A percentile compares a stretch with the other conserved stretches of the same genome.
Conservation (phyloP, 1,139 yeast genomes). For the Debaryomyces sp. region DNA sequence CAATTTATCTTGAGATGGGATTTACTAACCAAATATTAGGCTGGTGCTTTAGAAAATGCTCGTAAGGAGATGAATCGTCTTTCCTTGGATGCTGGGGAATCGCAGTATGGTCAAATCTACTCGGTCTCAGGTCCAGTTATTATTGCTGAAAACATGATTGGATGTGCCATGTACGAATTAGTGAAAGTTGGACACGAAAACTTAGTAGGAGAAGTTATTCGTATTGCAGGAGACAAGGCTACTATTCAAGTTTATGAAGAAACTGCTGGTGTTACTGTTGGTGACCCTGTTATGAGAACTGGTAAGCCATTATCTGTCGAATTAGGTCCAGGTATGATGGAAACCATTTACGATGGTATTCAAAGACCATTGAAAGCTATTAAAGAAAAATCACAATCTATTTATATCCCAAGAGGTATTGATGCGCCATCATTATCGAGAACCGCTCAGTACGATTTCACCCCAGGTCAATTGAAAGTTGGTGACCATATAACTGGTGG, state of each 20-base stretch:
- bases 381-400: conserved; percentile 81
- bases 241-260: conserved; percentile 99
- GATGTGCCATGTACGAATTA: conserved; percentile 99
- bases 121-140: conserved; percentile 98
- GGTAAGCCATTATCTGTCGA: conserved; percentile 98
- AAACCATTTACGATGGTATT: conserved; percentile 98
- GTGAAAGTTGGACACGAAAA: conserved; percentile 96
- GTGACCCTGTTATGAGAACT: conserved; percentile 97
- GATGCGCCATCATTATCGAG: conserved; percentile 94
- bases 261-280: conserved; percentile 98
- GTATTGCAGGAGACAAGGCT: conserved; percentile 95
- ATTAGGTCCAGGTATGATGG: conserved; percentile 99
- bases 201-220: conserved; percentile 96
- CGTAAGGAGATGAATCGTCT: conserved; percentile 90
- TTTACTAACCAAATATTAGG: conserved; percentile 49
- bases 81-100: conserved; percentile 71
- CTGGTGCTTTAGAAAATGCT: conserved; percentile 97
- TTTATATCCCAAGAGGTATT: conserved; percentile 98
- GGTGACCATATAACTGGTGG: conserved; percentile 99
- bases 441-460: conserved; percentile 79
- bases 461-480: conserved; percentile 74
- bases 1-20: background rate
- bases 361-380: conserved; percentile 97
- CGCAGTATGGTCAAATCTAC: conserved; percentile 83
- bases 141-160: conserved; percentile 97